A percentile compares a stretch with the other conserved stretches of the same genome.
These are phyloP conservation scores for Cephalotrichum gorgonifer DNA, from an alignment of 2,329 filamentous ascomycete genomes.

Conservation along the genomic window DNA sequence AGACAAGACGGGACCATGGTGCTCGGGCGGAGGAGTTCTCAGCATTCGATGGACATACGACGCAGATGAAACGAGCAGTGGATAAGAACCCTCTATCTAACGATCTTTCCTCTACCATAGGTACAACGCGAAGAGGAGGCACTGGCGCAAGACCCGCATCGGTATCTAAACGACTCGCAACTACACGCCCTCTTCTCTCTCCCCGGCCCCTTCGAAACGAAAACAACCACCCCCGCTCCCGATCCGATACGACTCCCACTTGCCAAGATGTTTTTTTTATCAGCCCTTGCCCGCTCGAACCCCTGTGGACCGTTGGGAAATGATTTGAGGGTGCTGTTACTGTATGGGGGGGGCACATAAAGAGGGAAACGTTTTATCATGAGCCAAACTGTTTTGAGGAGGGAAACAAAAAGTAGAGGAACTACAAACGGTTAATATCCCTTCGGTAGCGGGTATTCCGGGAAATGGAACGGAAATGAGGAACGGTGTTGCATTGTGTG, in stretches of 20 bases:
- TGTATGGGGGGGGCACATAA: not conserved
- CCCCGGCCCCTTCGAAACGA: not conserved
- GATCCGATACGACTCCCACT: not conserved
- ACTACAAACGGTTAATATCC: not conserved
- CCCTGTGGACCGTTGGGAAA: not conserved
- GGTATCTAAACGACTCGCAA: constrained; percentile 63
- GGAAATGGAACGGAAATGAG: constrained; percentile 8
- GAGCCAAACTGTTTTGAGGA: not conserved
- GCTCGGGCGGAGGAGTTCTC: too few relatives aligned
- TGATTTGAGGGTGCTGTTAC: not conserved
- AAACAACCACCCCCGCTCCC: not conserved
- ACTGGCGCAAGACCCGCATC: constrained; percentile 99
- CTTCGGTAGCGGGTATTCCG: not conserved
- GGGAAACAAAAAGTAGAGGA: not conserved
- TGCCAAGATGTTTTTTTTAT: too few relatives aligned
- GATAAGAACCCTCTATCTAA: not conserved
- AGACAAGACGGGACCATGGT: too few relatives aligned
- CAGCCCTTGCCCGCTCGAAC: too few relatives aligned
- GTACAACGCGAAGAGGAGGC: constrained; percentile 99
- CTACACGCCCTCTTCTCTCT: not conserved
- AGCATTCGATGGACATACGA: too few relatives aligned
- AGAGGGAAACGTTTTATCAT: not conserved
- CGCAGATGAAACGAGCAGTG: not conserved
- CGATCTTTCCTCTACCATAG: constrained; percentile 37
- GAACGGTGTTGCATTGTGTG: not conserved